Percentiles rank a stretch among this genome's conserved stretches.
These are phyloP conservation scores for Musa schizocarpa DNA, from an alignment of 176 grass and related monocot genomes.

Conservation along the genomic window DNA sequence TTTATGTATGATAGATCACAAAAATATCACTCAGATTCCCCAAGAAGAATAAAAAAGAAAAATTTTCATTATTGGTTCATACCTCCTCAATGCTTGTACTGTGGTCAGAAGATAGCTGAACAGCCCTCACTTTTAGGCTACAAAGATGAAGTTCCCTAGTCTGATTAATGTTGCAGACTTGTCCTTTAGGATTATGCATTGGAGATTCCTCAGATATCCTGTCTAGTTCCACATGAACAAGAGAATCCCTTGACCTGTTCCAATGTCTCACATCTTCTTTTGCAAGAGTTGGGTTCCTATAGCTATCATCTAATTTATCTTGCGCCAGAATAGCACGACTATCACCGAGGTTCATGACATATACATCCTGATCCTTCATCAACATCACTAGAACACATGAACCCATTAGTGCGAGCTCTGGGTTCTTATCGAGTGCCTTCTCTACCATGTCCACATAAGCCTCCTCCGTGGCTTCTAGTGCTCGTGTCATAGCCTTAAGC, in stretches of 20 bases:
- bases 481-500: conserved; percentile 69
- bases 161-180: conserved; percentile 40
- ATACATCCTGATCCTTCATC: conserved; percentile 96
- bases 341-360: conserved; percentile 90
- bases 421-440: conserved; percentile 60
- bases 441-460: conserved; percentile 85
- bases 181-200: conserved; percentile 62
- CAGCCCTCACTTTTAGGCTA: conserved; percentile 62
- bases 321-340: conserved; percentile 86
- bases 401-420: conserved; percentile 81
- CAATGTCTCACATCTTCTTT: conserved; percentile 43
- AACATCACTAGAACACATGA: conserved; percentile 91
- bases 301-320: conserved; percentile 44
- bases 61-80: conserved; percentile 24
- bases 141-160: conserved; percentile 66
- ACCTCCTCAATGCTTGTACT: conserved; percentile 81
- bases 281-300: conserved; percentile 29
- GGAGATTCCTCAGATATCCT: conserved; percentile 88
- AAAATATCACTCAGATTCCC: background rate
- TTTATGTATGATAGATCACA: background rate
- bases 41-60: background rate
- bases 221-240: conserved; percentile 70
- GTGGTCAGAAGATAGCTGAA: conserved; percentile 69
- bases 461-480: conserved; percentile 70
- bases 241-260: conserved; percentile 72